Evolutionary conservation across 306 rosid species (phyloP).

Genomic region (Canavalia gladiata): DNA sequence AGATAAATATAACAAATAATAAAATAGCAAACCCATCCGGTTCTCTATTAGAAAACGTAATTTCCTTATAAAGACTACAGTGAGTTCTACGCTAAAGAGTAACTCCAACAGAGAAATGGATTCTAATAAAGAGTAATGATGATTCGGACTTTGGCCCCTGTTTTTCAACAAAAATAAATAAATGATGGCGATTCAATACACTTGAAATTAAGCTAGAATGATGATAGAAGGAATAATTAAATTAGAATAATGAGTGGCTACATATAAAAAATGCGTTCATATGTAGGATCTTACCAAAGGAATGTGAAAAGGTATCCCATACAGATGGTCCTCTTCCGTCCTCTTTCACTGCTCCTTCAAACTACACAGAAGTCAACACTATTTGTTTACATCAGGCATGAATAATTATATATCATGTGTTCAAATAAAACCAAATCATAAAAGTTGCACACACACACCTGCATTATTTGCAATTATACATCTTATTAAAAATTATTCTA

Average conservation of each 20-base stretch:
- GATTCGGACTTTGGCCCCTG: not conserved
- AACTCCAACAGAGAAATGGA: not conserved
- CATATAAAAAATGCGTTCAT: not conserved
- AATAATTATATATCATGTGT: not conserved
- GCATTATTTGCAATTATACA: too few relatives aligned
- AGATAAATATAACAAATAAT: not conserved
- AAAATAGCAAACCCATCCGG: not conserved
- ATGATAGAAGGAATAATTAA: too few relatives aligned
- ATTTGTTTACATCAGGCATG: not conserved
- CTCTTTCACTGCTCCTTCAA: slow-evolving; percentile 88
- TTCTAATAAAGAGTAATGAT: not conserved
- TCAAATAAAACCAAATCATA: not conserved
- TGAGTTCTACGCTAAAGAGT: not conserved
- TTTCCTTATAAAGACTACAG: not conserved
- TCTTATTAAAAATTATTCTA: too few relatives aligned
- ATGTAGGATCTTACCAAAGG: slow-evolving; percentile 54
- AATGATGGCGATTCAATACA: not conserved
- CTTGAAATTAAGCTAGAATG: too few relatives aligned
- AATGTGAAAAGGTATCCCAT: slow-evolving; percentile 89
- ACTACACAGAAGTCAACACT: slow-evolving; percentile 55
- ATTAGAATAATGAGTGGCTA: not conserved
- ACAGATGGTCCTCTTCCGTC: slow-evolving; percentile 83
- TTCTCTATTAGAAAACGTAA: not conserved
- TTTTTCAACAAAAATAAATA: too few relatives aligned
- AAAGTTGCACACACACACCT: not conserved